Conservation (phyloP, 768 basidiomycete species). For the Phlebiopsis flavidoalba region DNA sequence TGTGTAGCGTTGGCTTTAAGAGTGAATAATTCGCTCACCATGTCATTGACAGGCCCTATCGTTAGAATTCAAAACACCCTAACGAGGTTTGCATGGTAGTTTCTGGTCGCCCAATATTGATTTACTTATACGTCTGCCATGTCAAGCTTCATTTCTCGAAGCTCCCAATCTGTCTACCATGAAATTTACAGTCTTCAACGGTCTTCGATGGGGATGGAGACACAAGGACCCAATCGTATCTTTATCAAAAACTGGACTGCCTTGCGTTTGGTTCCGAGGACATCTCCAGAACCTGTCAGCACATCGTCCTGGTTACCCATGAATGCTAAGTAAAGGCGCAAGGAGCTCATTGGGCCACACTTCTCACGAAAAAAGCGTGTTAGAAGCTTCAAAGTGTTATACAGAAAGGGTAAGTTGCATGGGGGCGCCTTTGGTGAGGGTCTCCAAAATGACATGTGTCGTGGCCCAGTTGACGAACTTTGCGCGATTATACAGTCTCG, state of each 20-base stretch:
- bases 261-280: constrained; percentile 33
- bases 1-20: background rate
- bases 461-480: constrained; percentile 30
- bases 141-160: constrained; percentile 38
- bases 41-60: constrained; percentile 25
- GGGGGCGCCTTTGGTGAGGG: background rate
- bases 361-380: constrained; percentile 35
- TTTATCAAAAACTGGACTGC: no score
- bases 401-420: constrained; percentile 24
- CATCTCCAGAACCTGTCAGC: constrained; percentile 32
- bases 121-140: background rate
- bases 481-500: constrained; percentile 7
- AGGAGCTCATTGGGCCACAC: constrained; percentile 29
- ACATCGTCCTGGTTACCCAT: constrained; percentile 29
- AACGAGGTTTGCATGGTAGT: constrained; percentile 28
- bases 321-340: constrained; percentile 28
- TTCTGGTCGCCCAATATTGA: background rate
- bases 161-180: constrained; percentile 31
- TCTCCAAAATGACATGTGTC: background rate
- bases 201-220: constrained; percentile 27
- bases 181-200: constrained; percentile 34
- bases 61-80: constrained; percentile 34
- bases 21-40: background rate
- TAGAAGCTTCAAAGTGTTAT: constrained; percentile 32
- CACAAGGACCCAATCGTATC: constrained; percentile 35